A percentile compares a stretch with the other conserved stretches of the same genome.
phyloP scores from a whole-genome alignment of 805 yeast species.

The Deakozyma indianensis region DNA sequence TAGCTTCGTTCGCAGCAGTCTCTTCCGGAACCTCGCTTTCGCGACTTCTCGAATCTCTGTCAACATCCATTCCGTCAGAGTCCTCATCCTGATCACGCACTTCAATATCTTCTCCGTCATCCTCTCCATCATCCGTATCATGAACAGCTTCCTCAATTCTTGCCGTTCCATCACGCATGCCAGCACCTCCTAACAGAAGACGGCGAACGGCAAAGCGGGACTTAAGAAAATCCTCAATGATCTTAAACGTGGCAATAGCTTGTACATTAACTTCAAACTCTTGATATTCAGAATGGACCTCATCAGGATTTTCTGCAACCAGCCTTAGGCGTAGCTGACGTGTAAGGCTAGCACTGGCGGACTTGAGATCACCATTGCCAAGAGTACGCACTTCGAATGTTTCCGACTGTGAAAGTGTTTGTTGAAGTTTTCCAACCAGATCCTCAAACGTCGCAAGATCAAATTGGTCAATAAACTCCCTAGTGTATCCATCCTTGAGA shows the following conservation, averaged over 20 bases:
- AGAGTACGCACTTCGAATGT: conserved; percentile 25
- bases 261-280: conserved; percentile 30
- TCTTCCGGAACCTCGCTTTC: neutral
- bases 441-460: neutral
- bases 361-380: conserved; percentile 7
- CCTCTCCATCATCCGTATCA: conserved; percentile 12
- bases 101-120: conserved; percentile 7
- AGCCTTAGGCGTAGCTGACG: conserved; percentile 54
- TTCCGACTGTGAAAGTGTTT: conserved; percentile 7
- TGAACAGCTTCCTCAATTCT: conserved; percentile 5
- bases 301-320: conserved; percentile 22
- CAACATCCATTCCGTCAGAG: conserved; percentile 5
- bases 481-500: conserved; percentile 3
- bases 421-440: neutral
- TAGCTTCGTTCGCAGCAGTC: neutral
- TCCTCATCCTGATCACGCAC: conserved; percentile 6
- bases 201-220: conserved; percentile 19
- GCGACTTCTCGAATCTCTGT: neutral
- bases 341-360: conserved; percentile 31
- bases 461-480: neutral
- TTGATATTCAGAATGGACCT: conserved; percentile 11
- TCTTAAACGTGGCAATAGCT: conserved; percentile 35
- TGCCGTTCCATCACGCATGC: neutral
- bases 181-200: conserved; percentile 4
- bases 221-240: conserved; percentile 30